Conservation (phyloP, 1,284 basidiomycete genomes). For the Trametes sp. region DNA sequence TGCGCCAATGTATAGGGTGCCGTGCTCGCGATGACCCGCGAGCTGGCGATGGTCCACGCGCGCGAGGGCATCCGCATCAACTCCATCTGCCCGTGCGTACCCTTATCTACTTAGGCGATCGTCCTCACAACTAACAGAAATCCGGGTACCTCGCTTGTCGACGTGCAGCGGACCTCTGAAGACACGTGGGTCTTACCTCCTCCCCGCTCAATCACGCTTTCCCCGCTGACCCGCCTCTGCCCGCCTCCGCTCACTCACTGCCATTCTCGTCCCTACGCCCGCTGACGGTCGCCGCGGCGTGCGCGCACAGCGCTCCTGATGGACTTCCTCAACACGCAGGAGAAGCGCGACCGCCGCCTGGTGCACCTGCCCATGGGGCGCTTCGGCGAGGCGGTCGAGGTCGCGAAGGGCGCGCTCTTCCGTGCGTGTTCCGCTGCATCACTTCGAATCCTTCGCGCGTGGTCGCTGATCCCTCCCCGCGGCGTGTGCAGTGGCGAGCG, state of each 20-base stretch:
- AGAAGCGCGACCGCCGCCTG: slow-evolving; percentile 91
- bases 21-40: slow-evolving; percentile 97
- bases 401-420: slow-evolving; percentile 92
- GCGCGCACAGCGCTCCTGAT: slow-evolving; percentile 90
- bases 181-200: slow-evolving; percentile 68
- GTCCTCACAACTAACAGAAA: no score
- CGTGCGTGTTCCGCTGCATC: slow-evolving; percentile 54
- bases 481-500: slow-evolving; percentile 69
- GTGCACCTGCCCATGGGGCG: slow-evolving; percentile 96
- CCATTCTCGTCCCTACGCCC: background rate
- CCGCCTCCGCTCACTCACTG: background rate
- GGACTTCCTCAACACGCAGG: slow-evolving; percentile 97
- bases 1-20: slow-evolving; percentile 66
- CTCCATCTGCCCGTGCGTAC: slow-evolving; percentile 87
- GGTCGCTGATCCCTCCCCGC: slow-evolving; percentile 12
- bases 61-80: slow-evolving; percentile 96
- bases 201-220: background rate
- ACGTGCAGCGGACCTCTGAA: slow-evolving; percentile 83
- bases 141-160: no score
- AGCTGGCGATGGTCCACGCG: slow-evolving; percentile 97
- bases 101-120: background rate
- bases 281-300: background rate
- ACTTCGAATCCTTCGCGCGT: background rate
- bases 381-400: slow-evolving; percentile 95
- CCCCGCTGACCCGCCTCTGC: slow-evolving; percentile 1